phyloP scores from a whole-genome alignment of 2,329 filamentous ascomycete genomes.

The Penicillium freii region DNA sequence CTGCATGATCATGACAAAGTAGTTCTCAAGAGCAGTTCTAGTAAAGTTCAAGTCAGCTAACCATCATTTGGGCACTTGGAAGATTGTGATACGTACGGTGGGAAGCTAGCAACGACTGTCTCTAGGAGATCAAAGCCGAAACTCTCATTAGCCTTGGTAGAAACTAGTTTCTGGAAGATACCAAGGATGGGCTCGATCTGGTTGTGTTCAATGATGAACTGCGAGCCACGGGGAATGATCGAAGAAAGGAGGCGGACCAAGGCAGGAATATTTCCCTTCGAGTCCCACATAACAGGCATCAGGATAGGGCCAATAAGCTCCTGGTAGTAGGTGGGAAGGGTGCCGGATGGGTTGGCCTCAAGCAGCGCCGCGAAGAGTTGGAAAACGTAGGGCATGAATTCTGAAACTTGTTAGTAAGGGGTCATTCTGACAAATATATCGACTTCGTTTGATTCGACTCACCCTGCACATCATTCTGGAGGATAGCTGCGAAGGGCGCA shows the following conservation, averaged over 20 bases:
- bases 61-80: not conserved
- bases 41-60: conserved; percentile 1
- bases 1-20: conserved; percentile 75
- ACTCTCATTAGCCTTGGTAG: conserved; percentile 76
- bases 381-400: conserved; percentile 96
- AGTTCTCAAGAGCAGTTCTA: conserved; percentile 66
- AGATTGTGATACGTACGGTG: conserved; percentile 55
- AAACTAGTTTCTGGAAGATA: conserved; percentile 89
- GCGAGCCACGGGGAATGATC: conserved; percentile 74
- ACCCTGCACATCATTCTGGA: conserved; percentile 80
- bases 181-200: conserved; percentile 87
- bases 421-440: not conserved
- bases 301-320: conserved; percentile 75
- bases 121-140: conserved; percentile 91
- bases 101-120: conserved; percentile 69
- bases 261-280: conserved; percentile 87
- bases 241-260: conserved; percentile 80
- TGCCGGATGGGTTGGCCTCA: conserved; percentile 76
- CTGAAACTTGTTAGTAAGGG: conserved; percentile 48
- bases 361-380: conserved; percentile 89
- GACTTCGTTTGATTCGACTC: conserved; percentile 23
- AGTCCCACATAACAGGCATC: conserved; percentile 82
- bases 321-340: conserved; percentile 77
- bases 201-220: conserved; percentile 71
- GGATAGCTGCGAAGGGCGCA: conserved; percentile 74